Evolutionary conservation across 768 basidiomycete genomes (phyloP), one percentile per base, ranked within the genome.

Genomic region (Suillus americanus): DNA sequence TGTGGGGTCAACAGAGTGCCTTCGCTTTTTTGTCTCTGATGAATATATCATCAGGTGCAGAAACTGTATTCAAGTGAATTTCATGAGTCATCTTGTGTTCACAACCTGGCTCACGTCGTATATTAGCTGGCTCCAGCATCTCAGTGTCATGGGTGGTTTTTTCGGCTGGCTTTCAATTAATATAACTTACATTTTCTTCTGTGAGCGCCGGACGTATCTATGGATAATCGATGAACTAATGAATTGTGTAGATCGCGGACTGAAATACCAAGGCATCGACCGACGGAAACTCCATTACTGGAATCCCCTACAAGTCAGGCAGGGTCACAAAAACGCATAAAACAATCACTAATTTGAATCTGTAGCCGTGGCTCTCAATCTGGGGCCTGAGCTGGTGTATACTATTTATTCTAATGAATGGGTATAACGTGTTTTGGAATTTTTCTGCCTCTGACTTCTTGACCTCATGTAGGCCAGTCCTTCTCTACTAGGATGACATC

Each of bases 181-280:
- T 72, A 61, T 91, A 38, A 89, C 90, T 16, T 92, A 88, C 75
- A 70, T 90, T 60, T 83, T 76, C 73, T 91, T 89, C 80, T 83
- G 87, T 85, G 68, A 62, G 86, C 78, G 35, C 43, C n/a, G 9
- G 43, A 37, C 56, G 41, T 45, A 38, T 40, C 8, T 38, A 18
- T 38, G 5, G 14, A 9, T n/a, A 25, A 64, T 33, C 45, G 37
- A 25, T 43, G 16, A 37, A 40, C 53, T 59, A 56, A 53, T 54
- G 23, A 18, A 20, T 20, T 60, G 13, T 78, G 60, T 77, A 86
- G 88, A 86, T 69, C 83, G 86, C 46, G 94, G 92, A 41, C 76
- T 89, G 81, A 79, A 80, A 62, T 83, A 79, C 0, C 92, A 95
- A 73, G 90, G 89, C 4, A 82, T 86, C 65, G 84, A 89, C 71